Base-by-base conservation (phyloP, 441 rosid species). In the Flueggea neowawraea region DNA sequence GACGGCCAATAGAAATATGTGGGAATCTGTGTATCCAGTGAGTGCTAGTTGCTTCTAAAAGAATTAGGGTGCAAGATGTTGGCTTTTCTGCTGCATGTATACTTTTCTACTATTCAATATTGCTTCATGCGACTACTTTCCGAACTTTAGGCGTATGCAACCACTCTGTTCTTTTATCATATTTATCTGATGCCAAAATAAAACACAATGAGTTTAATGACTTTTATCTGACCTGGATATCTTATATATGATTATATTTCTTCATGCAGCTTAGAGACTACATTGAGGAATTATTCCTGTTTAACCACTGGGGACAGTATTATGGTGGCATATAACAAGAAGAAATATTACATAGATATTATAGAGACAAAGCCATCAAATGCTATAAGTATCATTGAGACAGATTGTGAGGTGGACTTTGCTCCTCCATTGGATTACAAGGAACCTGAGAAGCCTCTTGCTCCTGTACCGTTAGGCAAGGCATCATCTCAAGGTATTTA, bases 351-450 rank as follows among this genome's bases (percentile, higher is more conserved):
- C 72, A 92, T 92, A 69, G 98, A 92, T 76, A 90, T 93, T 53
- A 57, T 90, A 69, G 97, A 90, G 76, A 83, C 95, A 55, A 90
- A 85, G 73, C 98, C 98, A 75, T 84, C 98, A 10, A 71, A 83
- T 73, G 97, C 95, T 61, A 90, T 90, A 61, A 93, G 83, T 73
- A 90, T 93, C 74, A 90, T 93, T 61, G 98, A 93, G 84, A 93
- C 98, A n/a, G 98, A 93, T 72, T 93, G 98, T 70, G 98, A 93
- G 77, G 98, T 93, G 65, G 98, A 93, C 73, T 93, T 90, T 65
- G 98, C 98, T 22, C 93, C 97, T 77, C 98, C 98, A 11, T 76
- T 94, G 64, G 98, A 94, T 77, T 94, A 87, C 82, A 90, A 85
- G 68, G 98, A 94, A 67, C 98, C 97, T 62, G 95, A 85, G 75